Conservation (phyloP, 2,329 filamentous ascomycete species). For the Eutypella sp. region DNA sequence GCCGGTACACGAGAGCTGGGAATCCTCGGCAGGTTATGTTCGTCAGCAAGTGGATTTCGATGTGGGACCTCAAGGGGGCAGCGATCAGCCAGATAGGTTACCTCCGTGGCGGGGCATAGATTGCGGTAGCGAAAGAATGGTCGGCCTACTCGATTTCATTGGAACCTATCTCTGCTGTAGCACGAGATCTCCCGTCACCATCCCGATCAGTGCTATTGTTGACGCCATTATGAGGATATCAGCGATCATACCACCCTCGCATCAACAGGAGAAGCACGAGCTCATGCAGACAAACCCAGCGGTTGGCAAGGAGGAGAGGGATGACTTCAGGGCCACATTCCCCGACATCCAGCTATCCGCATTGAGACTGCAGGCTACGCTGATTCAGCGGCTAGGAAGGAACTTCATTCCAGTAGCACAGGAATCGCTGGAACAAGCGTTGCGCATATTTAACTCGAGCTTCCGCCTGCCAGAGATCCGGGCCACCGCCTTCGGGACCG, state of each 20-base stretch:
- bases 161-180: constrained; percentile 56
- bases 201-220: constrained; percentile 63
- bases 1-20: constrained; percentile 76
- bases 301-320: constrained; percentile 74
- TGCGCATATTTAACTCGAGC: constrained; percentile 63
- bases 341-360: constrained; percentile 69
- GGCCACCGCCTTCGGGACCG: constrained; percentile 53
- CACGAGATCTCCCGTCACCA: constrained; percentile 59
- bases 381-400: constrained; percentile 54
- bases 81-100: constrained; percentile 45
- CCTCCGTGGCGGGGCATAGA: constrained; percentile 69
- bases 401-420: constrained; percentile 56
- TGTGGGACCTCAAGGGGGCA: constrained; percentile 43
- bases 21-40: constrained; percentile 54
- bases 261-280: constrained; percentile 38
- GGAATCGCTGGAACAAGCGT: constrained; percentile 64
- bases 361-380: constrained; percentile 54
- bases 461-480: constrained; percentile 52
- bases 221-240: constrained; percentile 68
- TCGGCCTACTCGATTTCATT: constrained; percentile 61
- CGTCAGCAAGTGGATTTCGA: constrained; percentile 39
- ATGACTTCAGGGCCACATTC: constrained; percentile 68
- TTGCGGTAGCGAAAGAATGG: constrained; percentile 65
- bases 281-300: constrained; percentile 64
- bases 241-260: constrained; percentile 54